A percentile compares a stretch with the other conserved stretches of the same genome.
Conservation (phyloP, 2,329 filamentous ascomycete genomes). For the Calonectria pteridis region DNA sequence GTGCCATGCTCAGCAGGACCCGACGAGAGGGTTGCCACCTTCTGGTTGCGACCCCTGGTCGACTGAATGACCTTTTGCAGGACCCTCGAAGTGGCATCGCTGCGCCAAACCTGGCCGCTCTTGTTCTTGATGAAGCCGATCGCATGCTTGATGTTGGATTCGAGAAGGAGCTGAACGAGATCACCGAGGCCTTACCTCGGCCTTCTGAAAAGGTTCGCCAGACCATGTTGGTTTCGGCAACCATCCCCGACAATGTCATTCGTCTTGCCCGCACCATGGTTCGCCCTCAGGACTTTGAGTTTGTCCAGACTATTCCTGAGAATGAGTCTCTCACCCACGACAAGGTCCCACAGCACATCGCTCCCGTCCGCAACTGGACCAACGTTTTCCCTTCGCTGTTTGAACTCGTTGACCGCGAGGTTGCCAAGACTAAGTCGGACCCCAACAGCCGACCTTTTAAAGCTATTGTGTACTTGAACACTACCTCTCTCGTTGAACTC, state of each 20-base stretch:
- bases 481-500: conserved; percentile 78
- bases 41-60: conserved; percentile 90
- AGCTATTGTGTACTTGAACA: conserved; percentile 93
- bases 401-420: conserved; percentile 77
- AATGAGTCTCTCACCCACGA: conserved; percentile 89
- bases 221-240: conserved; percentile 95
- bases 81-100: conserved; percentile 73
- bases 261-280: conserved; percentile 82
- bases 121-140: conserved; percentile 97
- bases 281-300: conserved; percentile 84
- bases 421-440: conserved; percentile 57
- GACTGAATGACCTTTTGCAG: conserved; percentile 83
- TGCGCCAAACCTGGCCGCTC: conserved; percentile 86
- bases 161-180: conserved; percentile 72
- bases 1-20: conserved; percentile 74
- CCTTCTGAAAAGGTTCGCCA: conserved; percentile 77
- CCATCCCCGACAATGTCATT: conserved; percentile 87
- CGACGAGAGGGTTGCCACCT: conserved; percentile 85
- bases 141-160: conserved; percentile 98
- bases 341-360: conserved; percentile 83
- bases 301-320: conserved; percentile 87
- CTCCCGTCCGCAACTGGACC: conserved; percentile 75
- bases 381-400: conserved; percentile 83
- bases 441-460: conserved; percentile 78
- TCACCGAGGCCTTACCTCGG: conserved; percentile 73